Conservation (phyloP, 805 yeast genomes). For the Helenozyma rhizophorensis region DNA sequence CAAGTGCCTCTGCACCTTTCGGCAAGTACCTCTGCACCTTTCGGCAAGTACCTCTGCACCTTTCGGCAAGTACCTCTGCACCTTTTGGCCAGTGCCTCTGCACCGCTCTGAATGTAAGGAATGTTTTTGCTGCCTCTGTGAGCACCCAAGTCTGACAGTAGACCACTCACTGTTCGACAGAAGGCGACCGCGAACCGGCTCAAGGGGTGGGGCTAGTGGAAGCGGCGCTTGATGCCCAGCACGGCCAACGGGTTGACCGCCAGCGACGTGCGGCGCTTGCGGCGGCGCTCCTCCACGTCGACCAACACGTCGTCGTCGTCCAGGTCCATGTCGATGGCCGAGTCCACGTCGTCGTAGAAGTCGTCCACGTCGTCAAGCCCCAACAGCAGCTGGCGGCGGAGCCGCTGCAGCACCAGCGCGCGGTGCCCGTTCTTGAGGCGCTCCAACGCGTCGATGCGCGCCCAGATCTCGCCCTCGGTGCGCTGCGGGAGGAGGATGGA, state of each 20-base stretch:
- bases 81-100: too few relatives aligned
- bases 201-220: too few relatives aligned
- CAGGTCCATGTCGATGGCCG: conserved; percentile 31
- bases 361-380: conserved; percentile 42
- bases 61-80: too few relatives aligned
- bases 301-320: conserved; percentile 35
- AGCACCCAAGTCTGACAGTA: too few relatives aligned
- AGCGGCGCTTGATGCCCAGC: conserved; percentile 8
- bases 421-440: conserved; percentile 19
- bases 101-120: too few relatives aligned
- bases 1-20: too few relatives aligned
- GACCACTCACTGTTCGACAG: too few relatives aligned
- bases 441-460: conserved; percentile 45
- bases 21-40: too few relatives aligned
- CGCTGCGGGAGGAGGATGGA: conserved; percentile 68
- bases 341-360: conserved; percentile 39
- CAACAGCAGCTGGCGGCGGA: conserved; percentile 34
- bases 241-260: conserved; percentile 37
- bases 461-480: conserved; percentile 69
- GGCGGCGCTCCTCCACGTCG: conserved; percentile 30
- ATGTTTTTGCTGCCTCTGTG: too few relatives aligned
- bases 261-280: conserved; percentile 37
- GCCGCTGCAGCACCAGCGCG: conserved; percentile 19
- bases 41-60: too few relatives aligned
- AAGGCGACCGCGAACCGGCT: too few relatives aligned